Evolutionary conservation across 805 yeast species (phyloP), one percentile per base, ranked within the genome.

Genomic region (Cyberlindnera petersonii): DNA sequence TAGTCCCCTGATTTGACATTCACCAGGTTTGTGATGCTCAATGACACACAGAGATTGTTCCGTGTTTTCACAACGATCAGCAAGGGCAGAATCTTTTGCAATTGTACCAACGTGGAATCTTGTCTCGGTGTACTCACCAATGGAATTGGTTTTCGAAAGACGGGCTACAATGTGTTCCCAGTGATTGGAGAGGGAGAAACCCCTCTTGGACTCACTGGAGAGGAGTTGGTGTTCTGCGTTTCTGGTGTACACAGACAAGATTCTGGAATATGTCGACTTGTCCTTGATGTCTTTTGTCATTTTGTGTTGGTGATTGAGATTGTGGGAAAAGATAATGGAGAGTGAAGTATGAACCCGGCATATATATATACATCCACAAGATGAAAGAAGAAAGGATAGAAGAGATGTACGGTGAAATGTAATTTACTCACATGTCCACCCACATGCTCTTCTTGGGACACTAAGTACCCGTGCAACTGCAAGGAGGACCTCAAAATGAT

Each of bases 201-300:
- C 51, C 32, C 58, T 59, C 44, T 66, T 67, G 33, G 63, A 61
- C 22, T 55, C 61, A 33, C 53, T 49, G 2, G 61, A 53, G n/a
- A 48, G 31, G 6, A 58, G 43, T 2, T 39, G 38, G 37, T 36
- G 40, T 10, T 46, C 39, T 2, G 29, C 21, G 24, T 50, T 38
- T 44, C 67, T 56, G 7, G 70, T 57, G 51, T 66, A 67, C 11
- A 67, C 46, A 9, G 66, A 64, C 17, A 65, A 40, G 33, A 68
- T 51, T 44, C 63, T 67, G 45, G 65, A 60, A 35, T 54, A 68
- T 1, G 70, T 65, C 2, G 72, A 68, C 39, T 52, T 47, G 33
- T 56, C 60, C n/a, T 22, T 26, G 7, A 21, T n/a, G n/a, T 21
- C 16, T 4, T 22, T 22, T 8, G 24, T 22, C 24, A 22, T 22